Base-by-base conservation (phyloP, 768 basidiomycete genomes). In the Panus rudis region DNA sequence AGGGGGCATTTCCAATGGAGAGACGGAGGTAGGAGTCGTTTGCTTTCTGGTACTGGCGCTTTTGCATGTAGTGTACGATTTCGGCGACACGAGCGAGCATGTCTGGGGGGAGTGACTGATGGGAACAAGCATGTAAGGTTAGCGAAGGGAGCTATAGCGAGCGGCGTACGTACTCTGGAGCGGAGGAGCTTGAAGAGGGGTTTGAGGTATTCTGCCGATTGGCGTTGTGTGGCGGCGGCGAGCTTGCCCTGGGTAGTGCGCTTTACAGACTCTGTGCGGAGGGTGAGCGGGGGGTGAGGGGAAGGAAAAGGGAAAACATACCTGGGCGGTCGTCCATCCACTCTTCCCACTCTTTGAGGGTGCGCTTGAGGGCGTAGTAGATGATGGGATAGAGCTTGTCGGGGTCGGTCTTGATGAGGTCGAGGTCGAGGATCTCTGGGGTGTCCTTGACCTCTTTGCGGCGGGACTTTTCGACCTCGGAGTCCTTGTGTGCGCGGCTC, bases 1-100 rank as follows among this genome's bases (percentile, higher is more conserved):
- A 99, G 3, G 96, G 93, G 0, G 96, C 94, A 55, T 96, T 99
- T 25, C 96, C 96, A 50, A 99, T 99, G 4, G 90, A 92, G 28
- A 99, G 70, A 6, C 96, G 85, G 19, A 99, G 78, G 61, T 99
- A 99, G 0, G 93, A 84, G 59, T 99, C 96, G 55, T 98, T 99
- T 3, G 96, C 94, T 42, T 72, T 77, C 62, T 97, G 92, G 54
- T 99, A 99, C 61, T 93, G 81, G 22, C 96, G 83, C 51, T 78
- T 84, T 62, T 99, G 96, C 92, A 96, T 94, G 64, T 92, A 68
- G 57, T 97, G 87, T 6, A 97, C 87, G 41, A 99, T 93, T 63
- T 99, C 93, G 12, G 91, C 83, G 47, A 92, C 85, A 32, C 84
- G 80, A 30, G 70, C 72, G 41, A 99, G 70, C 68, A 99, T 82